Evolutionary conservation across 2,329 filamentous ascomycete species (phyloP).

Genomic region (Aspergillus arachidicola): DNA sequence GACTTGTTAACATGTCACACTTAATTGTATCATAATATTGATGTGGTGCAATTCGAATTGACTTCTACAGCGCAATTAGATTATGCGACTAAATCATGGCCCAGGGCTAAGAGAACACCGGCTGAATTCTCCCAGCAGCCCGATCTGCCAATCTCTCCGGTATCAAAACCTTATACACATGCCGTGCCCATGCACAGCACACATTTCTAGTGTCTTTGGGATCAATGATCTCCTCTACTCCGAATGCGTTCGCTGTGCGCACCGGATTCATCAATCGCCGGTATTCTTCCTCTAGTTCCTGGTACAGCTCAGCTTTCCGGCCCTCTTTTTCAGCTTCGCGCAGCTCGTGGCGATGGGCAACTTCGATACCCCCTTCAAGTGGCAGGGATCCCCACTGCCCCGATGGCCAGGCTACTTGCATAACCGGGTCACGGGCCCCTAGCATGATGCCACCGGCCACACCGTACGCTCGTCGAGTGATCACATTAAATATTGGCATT

Average conservation of each 20-base stretch:
- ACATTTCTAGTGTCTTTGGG: slow-evolving; percentile 61
- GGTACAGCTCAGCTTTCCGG: slow-evolving; percentile 54
- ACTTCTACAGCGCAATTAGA: background rate
- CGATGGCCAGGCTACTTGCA: slow-evolving; percentile 65
- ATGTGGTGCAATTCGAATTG: background rate
- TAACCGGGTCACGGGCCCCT: slow-evolving; percentile 62
- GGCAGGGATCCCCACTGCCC: slow-evolving; percentile 66
- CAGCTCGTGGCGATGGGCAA: slow-evolving; percentile 63
- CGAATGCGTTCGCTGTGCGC: slow-evolving; percentile 64
- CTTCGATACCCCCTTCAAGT: slow-evolving; percentile 66
- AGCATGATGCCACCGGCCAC: slow-evolving; percentile 68
- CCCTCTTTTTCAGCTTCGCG: slow-evolving; percentile 57
- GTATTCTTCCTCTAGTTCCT: slow-evolving; percentile 63
- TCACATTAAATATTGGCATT: slow-evolving; percentile 64
- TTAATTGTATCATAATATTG: background rate
- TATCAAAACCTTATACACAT: slow-evolving; percentile 59
- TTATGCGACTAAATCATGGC: background rate
- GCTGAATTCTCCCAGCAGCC: slow-evolving; percentile 45
- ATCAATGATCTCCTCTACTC: slow-evolving; percentile 67
- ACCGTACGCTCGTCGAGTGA: slow-evolving; percentile 63
- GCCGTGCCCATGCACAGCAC: slow-evolving; percentile 57
- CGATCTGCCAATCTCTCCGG: slow-evolving; percentile 50
- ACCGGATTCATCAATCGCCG: slow-evolving; percentile 65
- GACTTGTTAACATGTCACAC: background rate
- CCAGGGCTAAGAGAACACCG: slow-evolving; percentile 50